Base-by-base conservation (phyloP, 2,329 filamentous ascomycete genomes). In the Eutypella sp. region DNA sequence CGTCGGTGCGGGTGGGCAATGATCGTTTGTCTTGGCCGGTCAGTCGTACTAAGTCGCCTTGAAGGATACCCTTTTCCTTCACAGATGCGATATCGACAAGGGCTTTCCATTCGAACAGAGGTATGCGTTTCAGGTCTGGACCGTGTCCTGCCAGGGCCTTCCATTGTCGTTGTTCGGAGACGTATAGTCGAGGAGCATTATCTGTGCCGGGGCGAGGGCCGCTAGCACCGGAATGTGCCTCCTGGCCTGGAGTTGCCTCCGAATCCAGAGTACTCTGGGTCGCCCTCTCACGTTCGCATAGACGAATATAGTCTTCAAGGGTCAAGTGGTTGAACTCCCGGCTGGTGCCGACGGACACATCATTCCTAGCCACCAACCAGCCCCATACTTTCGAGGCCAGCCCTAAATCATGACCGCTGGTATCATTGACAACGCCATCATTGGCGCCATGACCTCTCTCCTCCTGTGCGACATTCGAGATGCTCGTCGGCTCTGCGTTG, bases 11-110 rank as follows among this genome's bases (percentile, higher is more conserved):
- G 47, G 77, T 80, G 3, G 81, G 80, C 2, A 84, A 72, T 1
- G 80, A 83, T 42, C 80, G 74, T 57, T 84, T 84, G 60, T 84
- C 81, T 58, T 84, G 81, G 19, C 74, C 71, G 11, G 78, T 78
- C 1, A 81, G 64, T 18, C 73, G 72, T 15, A 76, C 75, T 20
- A 84, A 67, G 47, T 83, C 79, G 34, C 76, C 77, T 61, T 84
- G 81, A 13, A 82, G 63, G 37, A 84, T 82, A 4, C 81, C 81
- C 5, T 73, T 64, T 7, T 70, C 65, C 42, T 71, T 75, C 13
- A 69, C 71, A 1, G 75, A 76, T 18, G 78, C 79, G 45, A 83
- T 81, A 16, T 76, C 77, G 16, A 79, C 65, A 8, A 83, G 67
- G 2, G 78, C 69, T 51, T 74, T 70, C 79, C 79, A 83, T 61